Conservation (phyloP, 495 filamentous ascomycete genomes). For the Ascobolus immersus region DNA sequence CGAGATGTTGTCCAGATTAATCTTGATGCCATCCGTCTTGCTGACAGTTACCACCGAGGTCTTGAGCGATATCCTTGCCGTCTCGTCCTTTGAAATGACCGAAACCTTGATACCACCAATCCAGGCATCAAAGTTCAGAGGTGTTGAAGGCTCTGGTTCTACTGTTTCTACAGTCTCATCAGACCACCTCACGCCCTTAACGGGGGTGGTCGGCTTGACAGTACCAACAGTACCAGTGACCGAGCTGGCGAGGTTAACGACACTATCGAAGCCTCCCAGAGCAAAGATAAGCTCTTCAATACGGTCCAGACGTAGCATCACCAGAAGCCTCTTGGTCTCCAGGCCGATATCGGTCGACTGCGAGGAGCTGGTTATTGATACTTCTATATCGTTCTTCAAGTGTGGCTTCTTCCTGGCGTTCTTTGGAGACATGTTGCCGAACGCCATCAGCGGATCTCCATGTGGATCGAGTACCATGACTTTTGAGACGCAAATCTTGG, state of each 20-base stretch:
- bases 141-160: slow-evolving; percentile 15
- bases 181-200: slow-evolving; percentile 33
- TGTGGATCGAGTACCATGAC: too few species aligned
- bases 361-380: slow-evolving; percentile 29
- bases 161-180: slow-evolving; percentile 18
- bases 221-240: slow-evolving; percentile 39
- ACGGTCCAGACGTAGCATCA: slow-evolving; percentile 52
- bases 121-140: slow-evolving; percentile 45
- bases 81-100: slow-evolving; percentile 50
- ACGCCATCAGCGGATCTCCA: background rate
- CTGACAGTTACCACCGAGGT: slow-evolving; percentile 62
- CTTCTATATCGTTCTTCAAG: slow-evolving; percentile 2
- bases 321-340: slow-evolving; percentile 53
- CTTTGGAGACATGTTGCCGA: background rate
- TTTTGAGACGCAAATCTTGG: too few species aligned
- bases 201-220: slow-evolving; percentile 18
- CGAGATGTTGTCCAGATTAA: slow-evolving; percentile 50
- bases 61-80: slow-evolving; percentile 43
- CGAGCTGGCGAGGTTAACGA: slow-evolving; percentile 54
- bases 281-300: slow-evolving; percentile 69
- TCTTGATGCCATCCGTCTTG: slow-evolving; percentile 24
- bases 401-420: background rate
- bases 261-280: slow-evolving; percentile 79
- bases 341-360: slow-evolving; percentile 35
- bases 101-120: slow-evolving; percentile 51